Percentiles rank a stretch among this genome's conserved stretches.
Conservation (phyloP, 768 basidiomycete species). For the Lanmaoa rubissima region DNA sequence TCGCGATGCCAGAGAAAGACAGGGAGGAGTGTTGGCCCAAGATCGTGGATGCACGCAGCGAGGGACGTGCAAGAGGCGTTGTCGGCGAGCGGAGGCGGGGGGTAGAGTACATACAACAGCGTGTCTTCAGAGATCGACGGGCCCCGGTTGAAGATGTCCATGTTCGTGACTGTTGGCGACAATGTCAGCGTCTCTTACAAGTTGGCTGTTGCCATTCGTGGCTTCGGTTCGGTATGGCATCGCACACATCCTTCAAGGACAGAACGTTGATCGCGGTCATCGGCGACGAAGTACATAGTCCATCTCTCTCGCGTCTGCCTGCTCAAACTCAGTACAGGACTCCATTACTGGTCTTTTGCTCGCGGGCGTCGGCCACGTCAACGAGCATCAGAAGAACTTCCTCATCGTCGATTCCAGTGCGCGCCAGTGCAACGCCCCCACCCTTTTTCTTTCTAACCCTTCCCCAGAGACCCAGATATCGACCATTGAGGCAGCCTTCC, state of each 20-base stretch:
- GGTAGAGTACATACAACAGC: conserved; percentile 73
- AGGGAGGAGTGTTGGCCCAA: conserved; percentile 53
- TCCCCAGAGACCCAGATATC: conserved; percentile 83
- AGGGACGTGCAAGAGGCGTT: conserved; percentile 60
- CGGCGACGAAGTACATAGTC: conserved; percentile 80
- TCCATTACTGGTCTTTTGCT: conserved; percentile 94
- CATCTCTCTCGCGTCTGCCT: neutral
- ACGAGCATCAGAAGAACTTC: conserved; percentile 93
- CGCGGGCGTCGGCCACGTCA: conserved; percentile 92
- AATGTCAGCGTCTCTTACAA: neutral
- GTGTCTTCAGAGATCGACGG: conserved; percentile 87
- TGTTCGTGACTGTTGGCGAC: conserved; percentile 18
- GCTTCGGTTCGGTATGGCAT: conserved; percentile 41
- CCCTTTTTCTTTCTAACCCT: conserved; percentile 10
- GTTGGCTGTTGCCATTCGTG: conserved; percentile 16
- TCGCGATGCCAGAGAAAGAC: conserved; percentile 84
- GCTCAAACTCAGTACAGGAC: conserved; percentile 56
- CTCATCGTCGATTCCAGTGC: conserved; percentile 90
- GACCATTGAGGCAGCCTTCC: conserved; percentile 87
- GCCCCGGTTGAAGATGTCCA: conserved; percentile 72
- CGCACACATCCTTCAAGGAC: conserved; percentile 65
- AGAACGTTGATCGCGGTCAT: conserved; percentile 91
- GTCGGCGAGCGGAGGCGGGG: conserved; percentile 51
- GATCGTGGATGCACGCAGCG: conserved; percentile 62
- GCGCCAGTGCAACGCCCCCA: conserved; percentile 27